phyloP scores from a whole-genome alignment of 2,329 filamentous ascomycete species.

The Didymella pinodella region DNA sequence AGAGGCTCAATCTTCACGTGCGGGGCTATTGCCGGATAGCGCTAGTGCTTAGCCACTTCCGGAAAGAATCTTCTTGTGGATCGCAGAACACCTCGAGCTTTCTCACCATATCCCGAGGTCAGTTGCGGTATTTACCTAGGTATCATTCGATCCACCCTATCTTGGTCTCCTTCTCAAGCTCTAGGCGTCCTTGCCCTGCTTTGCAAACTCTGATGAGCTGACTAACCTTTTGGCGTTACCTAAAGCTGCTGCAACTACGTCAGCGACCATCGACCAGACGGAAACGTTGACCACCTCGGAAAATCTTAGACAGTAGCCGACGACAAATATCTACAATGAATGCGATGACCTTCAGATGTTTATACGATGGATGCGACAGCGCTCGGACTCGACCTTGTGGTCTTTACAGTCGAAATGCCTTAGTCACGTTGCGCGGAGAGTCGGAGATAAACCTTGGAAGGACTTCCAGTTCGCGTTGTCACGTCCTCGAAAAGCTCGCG shows the following conservation, averaged over 20 bases:
- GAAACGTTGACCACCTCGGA: not conserved
- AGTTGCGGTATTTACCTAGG: slow-evolving; percentile 8
- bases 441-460: not conserved
- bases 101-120: slow-evolving; percentile 7
- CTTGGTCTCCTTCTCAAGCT: not conserved
- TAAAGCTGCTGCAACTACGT: slow-evolving; percentile 4
- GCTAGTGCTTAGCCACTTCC: slow-evolving; percentile 9
- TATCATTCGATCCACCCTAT: not conserved
- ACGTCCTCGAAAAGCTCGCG: not conserved
- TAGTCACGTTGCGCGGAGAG: not conserved
- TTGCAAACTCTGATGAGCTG: not conserved
- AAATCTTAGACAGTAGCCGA: not conserved
- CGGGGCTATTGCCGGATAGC: slow-evolving; percentile 15
- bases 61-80: slow-evolving; percentile 10
- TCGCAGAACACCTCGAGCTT: slow-evolving; percentile 16
- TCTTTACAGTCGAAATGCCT: not conserved
- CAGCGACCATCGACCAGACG: slow-evolving; percentile 2
- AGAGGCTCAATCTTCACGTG: slow-evolving; percentile 22
- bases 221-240: not conserved
- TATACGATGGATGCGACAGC: not conserved
- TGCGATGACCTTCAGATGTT: not conserved
- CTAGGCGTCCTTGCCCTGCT: not conserved
- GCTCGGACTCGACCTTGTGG: not conserved
- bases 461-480: not conserved
- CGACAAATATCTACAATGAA: not conserved